Percentiles rank a stretch among this genome's conserved stretches.
Conservation (phyloP, 2,329 filamentous ascomycete genomes). For the Pseudogymnoascus pannorum region DNA sequence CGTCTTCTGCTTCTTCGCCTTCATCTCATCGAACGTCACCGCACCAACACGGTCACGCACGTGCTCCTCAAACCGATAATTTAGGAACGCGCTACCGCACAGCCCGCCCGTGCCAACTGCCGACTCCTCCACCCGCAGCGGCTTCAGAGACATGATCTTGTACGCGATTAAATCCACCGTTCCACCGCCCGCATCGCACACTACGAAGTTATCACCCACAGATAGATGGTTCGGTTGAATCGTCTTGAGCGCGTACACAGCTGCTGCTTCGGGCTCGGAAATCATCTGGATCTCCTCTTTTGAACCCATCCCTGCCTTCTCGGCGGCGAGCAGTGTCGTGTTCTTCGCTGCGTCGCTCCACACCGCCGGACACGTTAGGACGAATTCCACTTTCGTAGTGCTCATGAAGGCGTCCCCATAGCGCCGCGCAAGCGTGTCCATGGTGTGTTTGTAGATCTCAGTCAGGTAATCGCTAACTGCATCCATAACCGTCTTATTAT, state of each 20-base stretch:
- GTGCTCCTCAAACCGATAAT: conserved; percentile 74
- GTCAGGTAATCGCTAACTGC: conserved; percentile 74
- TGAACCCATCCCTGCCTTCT: conserved; percentile 69
- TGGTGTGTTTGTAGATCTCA: conserved; percentile 68
- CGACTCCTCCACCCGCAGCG: conserved; percentile 68
- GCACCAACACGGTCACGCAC: conserved; percentile 61
- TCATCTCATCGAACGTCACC: conserved; percentile 65
- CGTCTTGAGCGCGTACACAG: conserved; percentile 71
- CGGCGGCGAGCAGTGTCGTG: conserved; percentile 69
- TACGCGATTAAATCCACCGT: conserved; percentile 75
- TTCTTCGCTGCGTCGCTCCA: conserved; percentile 85
- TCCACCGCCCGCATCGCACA: conserved; percentile 50
- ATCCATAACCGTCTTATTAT: conserved; percentile 70
- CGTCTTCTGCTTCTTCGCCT: conserved; percentile 67
- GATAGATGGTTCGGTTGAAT: conserved; percentile 69
- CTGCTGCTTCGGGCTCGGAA: conserved; percentile 72
- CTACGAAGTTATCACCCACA: conserved; percentile 54
- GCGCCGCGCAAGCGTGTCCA: conserved; percentile 65
- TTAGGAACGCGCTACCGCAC: conserved; percentile 72
- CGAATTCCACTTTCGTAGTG: conserved; percentile 68
- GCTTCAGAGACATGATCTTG: conserved; percentile 66
- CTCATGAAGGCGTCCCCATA: conserved; percentile 75
- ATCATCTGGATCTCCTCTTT: conserved; percentile 69
- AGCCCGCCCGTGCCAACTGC: conserved; percentile 72
- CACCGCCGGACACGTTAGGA: conserved; percentile 74